phyloP scores from a whole-genome alignment of 257 asterid genomes.

The Solanum ossicruentum region DNA sequence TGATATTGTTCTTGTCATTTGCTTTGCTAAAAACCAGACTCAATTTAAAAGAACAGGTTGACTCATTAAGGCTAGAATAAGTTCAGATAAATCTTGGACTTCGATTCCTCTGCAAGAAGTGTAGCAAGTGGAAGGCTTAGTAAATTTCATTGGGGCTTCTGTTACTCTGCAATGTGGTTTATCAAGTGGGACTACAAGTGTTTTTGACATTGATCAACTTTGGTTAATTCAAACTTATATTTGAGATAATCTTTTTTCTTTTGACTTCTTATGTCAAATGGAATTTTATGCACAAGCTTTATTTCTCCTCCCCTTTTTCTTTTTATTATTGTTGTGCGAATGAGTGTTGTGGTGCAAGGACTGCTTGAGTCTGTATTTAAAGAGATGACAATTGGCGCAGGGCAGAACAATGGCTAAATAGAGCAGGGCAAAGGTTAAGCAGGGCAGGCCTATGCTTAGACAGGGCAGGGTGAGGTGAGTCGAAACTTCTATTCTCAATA shows the following conservation, averaged over 20 bases:
- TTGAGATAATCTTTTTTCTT: too few species aligned
- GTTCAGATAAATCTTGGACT: background rate
- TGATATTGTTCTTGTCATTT: background rate
- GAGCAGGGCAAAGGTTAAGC: too few species aligned
- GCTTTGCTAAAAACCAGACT: background rate
- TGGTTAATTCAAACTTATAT: too few species aligned
- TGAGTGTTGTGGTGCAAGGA: background rate
- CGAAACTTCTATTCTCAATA: too few species aligned
- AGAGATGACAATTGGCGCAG: too few species aligned
- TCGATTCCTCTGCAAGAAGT: background rate
- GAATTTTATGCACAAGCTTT: too few species aligned
- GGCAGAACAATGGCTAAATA: too few species aligned
- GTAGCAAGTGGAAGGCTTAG: background rate
- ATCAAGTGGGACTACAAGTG: background rate
- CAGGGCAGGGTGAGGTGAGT: too few species aligned
- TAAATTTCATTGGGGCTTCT: background rate
- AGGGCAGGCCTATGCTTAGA: too few species aligned
- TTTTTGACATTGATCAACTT: too few species aligned
- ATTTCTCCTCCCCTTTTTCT: background rate
- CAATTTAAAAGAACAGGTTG: background rate
- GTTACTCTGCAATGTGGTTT: background rate
- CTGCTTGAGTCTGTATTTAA: background rate
- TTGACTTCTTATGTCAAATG: too few species aligned
- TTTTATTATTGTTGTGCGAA: background rate
- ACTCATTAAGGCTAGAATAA: background rate